Base-by-base conservation (phyloP, 2,329 filamentous ascomycete species). In the Fusarium chlamydosporum region DNA sequence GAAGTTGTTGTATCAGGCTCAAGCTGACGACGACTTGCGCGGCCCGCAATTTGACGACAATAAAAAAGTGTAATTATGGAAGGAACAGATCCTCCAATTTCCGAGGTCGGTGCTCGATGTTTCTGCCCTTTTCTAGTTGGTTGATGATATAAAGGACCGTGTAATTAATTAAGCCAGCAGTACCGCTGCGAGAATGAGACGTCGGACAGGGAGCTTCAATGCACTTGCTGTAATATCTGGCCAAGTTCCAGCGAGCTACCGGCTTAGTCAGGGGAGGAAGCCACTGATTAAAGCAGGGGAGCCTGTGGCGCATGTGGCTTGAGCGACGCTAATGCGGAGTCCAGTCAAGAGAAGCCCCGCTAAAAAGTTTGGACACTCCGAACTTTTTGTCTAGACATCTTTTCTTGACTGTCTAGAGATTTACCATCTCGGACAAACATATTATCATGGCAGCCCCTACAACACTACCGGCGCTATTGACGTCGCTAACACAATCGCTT, bases 401-500 rank as follows among this genome's bases (percentile, higher is more conserved):
- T 50, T 53, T 66, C 34, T 63, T 38, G 23, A 59, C 52, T 29
- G 51, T 66, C 54, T 60, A 40, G 33, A 70, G 56, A 35, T 64
- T 58, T 43, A 43, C 59, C 26, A 59, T 61, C 62, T 59, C 65
- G 56, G 76, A 52, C 70, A 72, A 42, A 68, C 72, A 23, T 71
- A 37, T 61, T 78, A 67, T 70, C 68, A 79, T 88, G 82, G 82
- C 88, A 23, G 79, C 84, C 45, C 79, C 82, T 41, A 80, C 81
- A 18, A 83, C 85, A 16, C 73, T 88, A 40, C 79, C 85, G 56
- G 82, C 81, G 15, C 74, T 88, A 51, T 73, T 88, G 64, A 82
- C 85, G 35, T 86, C 85, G 1, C 76, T 91, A 37, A 86, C 84
- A 1, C 85, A 86, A 66, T 90, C 88, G 3, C 77, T 91, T 2